Conservation (phyloP, 495 filamentous ascomycete genomes). For the Xylaria scruposa region DNA sequence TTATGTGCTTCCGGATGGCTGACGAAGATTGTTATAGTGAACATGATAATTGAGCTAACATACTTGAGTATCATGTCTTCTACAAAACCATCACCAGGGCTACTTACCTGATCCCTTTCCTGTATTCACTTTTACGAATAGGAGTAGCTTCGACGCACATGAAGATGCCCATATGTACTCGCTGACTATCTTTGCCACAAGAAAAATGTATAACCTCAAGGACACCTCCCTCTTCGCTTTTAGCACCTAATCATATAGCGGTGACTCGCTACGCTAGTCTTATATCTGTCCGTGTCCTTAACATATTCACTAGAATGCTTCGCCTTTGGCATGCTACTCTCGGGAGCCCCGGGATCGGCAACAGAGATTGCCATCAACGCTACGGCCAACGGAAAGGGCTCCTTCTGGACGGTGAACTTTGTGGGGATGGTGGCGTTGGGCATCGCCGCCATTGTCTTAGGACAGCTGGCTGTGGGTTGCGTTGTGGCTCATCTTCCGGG, state of each 20-base stretch:
- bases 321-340: slow-evolving; percentile 70
- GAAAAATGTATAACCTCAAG: slow-evolving; percentile 37
- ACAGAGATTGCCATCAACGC: slow-evolving; percentile 53
- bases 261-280: slow-evolving; percentile 61
- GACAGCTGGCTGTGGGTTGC: slow-evolving; percentile 71
- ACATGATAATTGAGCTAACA: slow-evolving; percentile 68
- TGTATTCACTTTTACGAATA: not conserved
- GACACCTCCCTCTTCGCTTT: slow-evolving; percentile 65
- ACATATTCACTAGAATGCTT: slow-evolving; percentile 71
- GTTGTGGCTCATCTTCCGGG: slow-evolving; percentile 78
- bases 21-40: slow-evolving; percentile 32
- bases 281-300: slow-evolving; percentile 72
- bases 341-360: slow-evolving; percentile 50
- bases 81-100: too few relatives aligned
- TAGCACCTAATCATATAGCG: slow-evolving; percentile 68
- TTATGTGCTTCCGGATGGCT: too few relatives aligned
- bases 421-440: slow-evolving; percentile 57
- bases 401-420: too few relatives aligned
- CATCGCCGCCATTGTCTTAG: slow-evolving; percentile 71
- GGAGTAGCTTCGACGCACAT: not conserved
- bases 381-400: slow-evolving; percentile 55
- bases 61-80: slow-evolving; percentile 70
- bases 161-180: not conserved
- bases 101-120: slow-evolving; percentile 21
- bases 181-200: slow-evolving; percentile 3